Base-by-base conservation (phyloP, 495 filamentous ascomycete genomes). In the Poronia punctata region DNA sequence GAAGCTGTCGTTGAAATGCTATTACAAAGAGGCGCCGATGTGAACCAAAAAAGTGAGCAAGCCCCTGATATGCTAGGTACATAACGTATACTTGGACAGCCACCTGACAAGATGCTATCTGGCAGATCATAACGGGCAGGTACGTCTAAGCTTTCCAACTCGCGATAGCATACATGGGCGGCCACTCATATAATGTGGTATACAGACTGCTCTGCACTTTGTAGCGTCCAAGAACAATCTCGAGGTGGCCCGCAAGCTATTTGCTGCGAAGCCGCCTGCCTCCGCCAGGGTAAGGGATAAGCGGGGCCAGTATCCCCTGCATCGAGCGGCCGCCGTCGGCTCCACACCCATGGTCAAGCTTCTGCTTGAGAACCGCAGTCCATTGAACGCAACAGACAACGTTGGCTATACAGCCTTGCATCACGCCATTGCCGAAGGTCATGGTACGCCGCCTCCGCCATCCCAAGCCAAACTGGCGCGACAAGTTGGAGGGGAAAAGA, bases 361-460 rank as follows among this genome's bases (percentile, higher is more conserved):
- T 24, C 65, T 98, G 19, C 62, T 99, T 7, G 79, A 86, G 48
- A 71, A 86, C 44, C 76, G 76, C 38, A 90, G 84, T 45, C 88
- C 93, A 1, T 53, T 97, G 6, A 89, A 95, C 57, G 82, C 88
- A 11, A 82, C 80, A n/a, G 92, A 99, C 66, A 66, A 67, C 7
- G 77, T 84, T 39, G 89, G 90, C 1, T 71, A 84, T 42, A 97
- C 93, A 23, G 79, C 89, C 10, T 64, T 99, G 54, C 92, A 99
- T 62, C 93, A 99, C 66, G 92, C 84, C 2, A 75, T 96, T 44
- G 84, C 86, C 0, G 92, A 98, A 60, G 92, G 92, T 0, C 89
- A 95, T 59, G 92, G 72, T 75, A 46, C 29, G 58, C 38, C 35
- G 6, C 7, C 32, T 18, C 11, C 14, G 17, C 19, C 23, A 7